A percentile compares a stretch with the other conserved stretches of the same genome.
Conservation (phyloP, 345 rosid species). For the Sisymbrium irio region DNA sequence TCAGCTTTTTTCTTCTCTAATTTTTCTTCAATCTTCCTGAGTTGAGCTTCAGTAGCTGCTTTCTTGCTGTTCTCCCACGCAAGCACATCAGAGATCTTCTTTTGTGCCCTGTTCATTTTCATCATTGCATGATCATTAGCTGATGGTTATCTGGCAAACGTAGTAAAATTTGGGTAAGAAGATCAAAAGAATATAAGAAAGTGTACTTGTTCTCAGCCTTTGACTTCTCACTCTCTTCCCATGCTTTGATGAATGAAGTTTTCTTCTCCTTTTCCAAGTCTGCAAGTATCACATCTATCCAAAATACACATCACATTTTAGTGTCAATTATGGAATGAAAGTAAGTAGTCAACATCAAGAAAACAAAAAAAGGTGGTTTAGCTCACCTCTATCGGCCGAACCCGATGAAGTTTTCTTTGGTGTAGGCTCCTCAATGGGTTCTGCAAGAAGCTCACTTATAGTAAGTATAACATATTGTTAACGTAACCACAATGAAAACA, state of each 20-base stretch:
- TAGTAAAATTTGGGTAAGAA: not conserved
- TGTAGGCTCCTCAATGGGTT: slow-evolving; percentile 48
- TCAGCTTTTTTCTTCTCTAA: slow-evolving; percentile 80
- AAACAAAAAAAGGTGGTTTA: not conserved
- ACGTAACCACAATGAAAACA: not conserved
- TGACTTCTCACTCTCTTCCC: slow-evolving; percentile 89
- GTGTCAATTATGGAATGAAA: not conserved
- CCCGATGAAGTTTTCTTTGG: slow-evolving; percentile 60
- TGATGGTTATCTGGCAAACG: not conserved
- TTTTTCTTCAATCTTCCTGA: slow-evolving; percentile 74
- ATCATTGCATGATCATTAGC: slow-evolving; percentile 5
- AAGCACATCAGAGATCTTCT: slow-evolving; percentile 55
- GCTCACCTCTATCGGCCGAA: slow-evolving; percentile 69
- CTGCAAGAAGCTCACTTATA: slow-evolving; percentile 40
- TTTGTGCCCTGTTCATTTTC: slow-evolving; percentile 65
- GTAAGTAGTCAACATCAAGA: not conserved
- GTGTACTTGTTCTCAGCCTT: slow-evolving; percentile 82
- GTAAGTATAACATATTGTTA: not conserved
- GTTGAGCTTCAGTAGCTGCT: slow-evolving; percentile 70
- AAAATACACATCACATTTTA: not conserved
- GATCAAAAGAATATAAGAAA: not conserved
- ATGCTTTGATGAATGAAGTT: slow-evolving; percentile 68
- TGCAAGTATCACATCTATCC: slow-evolving; percentile 79
- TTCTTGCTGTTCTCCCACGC: slow-evolving; percentile 94
- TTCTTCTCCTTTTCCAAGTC: slow-evolving; percentile 71